Conservation (phyloP, 2,329 filamentous ascomycete genomes). For the Pseudogymnoascus sp. region DNA sequence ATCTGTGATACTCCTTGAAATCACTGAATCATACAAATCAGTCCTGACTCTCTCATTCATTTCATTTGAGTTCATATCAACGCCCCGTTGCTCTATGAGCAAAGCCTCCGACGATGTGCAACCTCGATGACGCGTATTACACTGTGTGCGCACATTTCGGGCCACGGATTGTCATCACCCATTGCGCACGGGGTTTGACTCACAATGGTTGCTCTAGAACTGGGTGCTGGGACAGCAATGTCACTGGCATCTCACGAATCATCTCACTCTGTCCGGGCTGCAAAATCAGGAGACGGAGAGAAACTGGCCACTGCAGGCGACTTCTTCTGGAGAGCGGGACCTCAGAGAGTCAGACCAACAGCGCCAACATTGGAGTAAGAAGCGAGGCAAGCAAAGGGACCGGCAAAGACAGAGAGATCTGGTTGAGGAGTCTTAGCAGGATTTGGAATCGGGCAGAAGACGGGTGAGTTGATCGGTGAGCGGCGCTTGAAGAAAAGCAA, state of each 20-base stretch:
- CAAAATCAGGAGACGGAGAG: neutral
- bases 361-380: neutral
- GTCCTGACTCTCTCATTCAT: neutral
- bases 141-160: neutral
- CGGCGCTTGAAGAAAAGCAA: neutral
- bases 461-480: neutral
- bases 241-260: neutral
- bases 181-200: neutral
- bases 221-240: neutral
- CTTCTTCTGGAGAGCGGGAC: neutral
- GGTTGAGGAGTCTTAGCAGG: neutral
- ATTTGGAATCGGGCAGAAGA: neutral
- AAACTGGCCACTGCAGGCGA: neutral
- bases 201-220: neutral
- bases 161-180: neutral
- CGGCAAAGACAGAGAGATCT: neutral
- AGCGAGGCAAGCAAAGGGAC: neutral
- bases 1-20: neutral
- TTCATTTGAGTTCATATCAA: neutral
- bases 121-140: neutral
- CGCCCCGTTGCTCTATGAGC: neutral
- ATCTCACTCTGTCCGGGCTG: neutral
- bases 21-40: neutral
- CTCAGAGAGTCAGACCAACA: neutral
- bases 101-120: neutral